phyloP scores from a whole-genome alignment of 768 basidiomycete species.

The Agaricus blazei region DNA sequence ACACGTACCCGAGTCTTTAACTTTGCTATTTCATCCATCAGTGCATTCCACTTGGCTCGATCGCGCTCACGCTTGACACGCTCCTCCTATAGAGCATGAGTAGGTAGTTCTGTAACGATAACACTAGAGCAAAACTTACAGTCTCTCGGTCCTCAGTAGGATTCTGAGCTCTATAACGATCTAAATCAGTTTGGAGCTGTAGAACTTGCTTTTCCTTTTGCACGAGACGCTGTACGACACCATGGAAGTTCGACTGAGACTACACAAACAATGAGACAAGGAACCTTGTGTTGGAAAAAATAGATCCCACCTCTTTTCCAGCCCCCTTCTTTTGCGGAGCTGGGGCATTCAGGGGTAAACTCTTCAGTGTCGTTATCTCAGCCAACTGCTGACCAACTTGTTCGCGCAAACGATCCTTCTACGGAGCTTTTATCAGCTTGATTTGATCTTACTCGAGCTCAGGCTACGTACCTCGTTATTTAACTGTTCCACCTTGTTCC shows the following conservation, averaged over 20 bases:
- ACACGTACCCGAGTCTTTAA: conserved; percentile 62
- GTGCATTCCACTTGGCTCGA: conserved; percentile 60
- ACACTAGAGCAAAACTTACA: conserved; percentile 31
- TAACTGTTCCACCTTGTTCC: conserved; percentile 56
- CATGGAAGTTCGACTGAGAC: conserved; percentile 51
- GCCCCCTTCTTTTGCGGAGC: conserved; percentile 31
- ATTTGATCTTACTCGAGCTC: background rate
- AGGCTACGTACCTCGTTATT: conserved; percentile 51
- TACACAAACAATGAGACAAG: background rate
- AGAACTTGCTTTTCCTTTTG: conserved; percentile 84
- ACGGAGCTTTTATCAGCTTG: conserved; percentile 1
- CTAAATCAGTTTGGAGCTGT: conserved; percentile 68
- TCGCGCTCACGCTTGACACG: conserved; percentile 74
- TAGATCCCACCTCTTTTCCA: conserved; percentile 52
- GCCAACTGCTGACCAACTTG: conserved; percentile 61
- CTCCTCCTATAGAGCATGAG: conserved; percentile 51
- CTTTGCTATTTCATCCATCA: conserved; percentile 71
- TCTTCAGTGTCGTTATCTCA: conserved; percentile 61
- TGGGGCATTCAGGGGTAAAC: conserved; percentile 36
- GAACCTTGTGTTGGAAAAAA: background rate
- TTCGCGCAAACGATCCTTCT: conserved; percentile 49
- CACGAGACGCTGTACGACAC: conserved; percentile 73
- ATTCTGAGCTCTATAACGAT: conserved; percentile 53
- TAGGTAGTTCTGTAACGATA: background rate
- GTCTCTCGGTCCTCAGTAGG: conserved; percentile 53